A percentile compares a stretch with the other conserved stretches of the same genome.
Evolutionary conservation across 2,329 filamentous ascomycete genomes (phyloP).

Genomic region (Colletotrichum lini): DNA sequence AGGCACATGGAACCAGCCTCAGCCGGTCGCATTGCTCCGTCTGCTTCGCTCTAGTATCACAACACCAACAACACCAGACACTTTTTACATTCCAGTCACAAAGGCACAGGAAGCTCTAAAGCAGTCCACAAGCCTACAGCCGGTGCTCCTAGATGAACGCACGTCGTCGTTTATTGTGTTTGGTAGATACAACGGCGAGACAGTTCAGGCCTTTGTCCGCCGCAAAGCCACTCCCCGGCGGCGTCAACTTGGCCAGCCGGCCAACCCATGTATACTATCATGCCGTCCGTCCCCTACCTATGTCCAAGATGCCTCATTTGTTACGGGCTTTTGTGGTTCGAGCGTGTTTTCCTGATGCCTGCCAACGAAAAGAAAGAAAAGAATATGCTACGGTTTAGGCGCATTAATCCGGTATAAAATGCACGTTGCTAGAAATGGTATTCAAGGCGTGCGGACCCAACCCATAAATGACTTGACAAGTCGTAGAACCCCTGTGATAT

Average conservation of each 20-base stretch:
- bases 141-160: neutral
- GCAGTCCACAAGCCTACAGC: neutral
- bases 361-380: neutral
- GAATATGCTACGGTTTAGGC: neutral
- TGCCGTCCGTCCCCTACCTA: neutral
- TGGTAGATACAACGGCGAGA: neutral
- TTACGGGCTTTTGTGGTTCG: neutral
- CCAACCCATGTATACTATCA: neutral
- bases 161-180: neutral
- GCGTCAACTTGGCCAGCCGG: neutral
- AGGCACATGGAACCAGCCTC: neutral
- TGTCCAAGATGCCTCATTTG: conserved; percentile 19
- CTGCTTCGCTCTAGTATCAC: neutral
- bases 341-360: neutral
- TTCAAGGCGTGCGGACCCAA: conserved; percentile 11
- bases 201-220: neutral
- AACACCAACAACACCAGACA: neutral
- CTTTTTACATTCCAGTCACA: neutral
- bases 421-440: conserved; percentile 14
- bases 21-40: neutral
- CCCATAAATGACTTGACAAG: neutral
- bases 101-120: neutral
- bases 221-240: neutral
- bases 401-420: conserved; percentile 10
- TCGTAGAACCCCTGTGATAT: neutral